A percentile compares a stretch with the other conserved stretches of the same genome.
Evolutionary conservation across 2,329 filamentous ascomycete genomes (phyloP).

Genomic region (Aspergillus spinulosporus): DNA sequence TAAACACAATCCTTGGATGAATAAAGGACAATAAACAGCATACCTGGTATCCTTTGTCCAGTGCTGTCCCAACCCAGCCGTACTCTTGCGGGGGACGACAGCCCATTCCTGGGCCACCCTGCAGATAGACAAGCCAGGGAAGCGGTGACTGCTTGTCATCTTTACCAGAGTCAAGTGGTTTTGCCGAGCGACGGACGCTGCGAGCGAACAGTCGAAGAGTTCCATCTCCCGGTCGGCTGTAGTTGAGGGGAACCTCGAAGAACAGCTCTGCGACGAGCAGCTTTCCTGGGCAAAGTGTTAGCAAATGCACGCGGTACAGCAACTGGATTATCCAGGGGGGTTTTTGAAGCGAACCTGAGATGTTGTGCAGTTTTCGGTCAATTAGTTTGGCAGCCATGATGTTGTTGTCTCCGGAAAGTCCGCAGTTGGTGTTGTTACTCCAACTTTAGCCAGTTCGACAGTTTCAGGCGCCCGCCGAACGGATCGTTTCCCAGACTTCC

Average conservation of each 20-base stretch:
- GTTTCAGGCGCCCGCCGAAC: constrained; percentile 8
- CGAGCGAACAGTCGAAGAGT: constrained; percentile 76
- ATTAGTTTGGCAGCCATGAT: constrained; percentile 42
- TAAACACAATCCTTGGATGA: neutral
- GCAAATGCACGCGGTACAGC: neutral
- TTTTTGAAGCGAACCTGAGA: constrained; percentile 35
- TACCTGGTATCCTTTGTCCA: constrained; percentile 80
- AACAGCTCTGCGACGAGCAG: constrained; percentile 77
- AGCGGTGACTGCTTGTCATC: constrained; percentile 47
- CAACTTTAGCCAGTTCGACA: neutral
- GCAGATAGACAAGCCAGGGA: constrained; percentile 70
- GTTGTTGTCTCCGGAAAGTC: neutral
- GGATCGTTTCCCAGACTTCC: neutral
- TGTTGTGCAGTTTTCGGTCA: constrained; percentile 38
- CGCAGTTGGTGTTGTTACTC: no score
- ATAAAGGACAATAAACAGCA: constrained; percentile 8
- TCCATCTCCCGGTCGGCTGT: constrained; percentile 60
- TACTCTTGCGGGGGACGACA: constrained; percentile 73
- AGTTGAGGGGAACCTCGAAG: constrained; percentile 83
- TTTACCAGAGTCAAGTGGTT: constrained; percentile 51
- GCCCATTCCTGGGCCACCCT: constrained; percentile 82
- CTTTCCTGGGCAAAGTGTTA: constrained; percentile 57
- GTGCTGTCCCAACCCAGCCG: constrained; percentile 66
- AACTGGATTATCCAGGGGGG: neutral
- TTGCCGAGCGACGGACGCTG: constrained; percentile 61